These are phyloP conservation scores for Rhododendron simsii DNA, from an alignment of 148 eudicot genomes.

Conservation along the genomic window DNA sequence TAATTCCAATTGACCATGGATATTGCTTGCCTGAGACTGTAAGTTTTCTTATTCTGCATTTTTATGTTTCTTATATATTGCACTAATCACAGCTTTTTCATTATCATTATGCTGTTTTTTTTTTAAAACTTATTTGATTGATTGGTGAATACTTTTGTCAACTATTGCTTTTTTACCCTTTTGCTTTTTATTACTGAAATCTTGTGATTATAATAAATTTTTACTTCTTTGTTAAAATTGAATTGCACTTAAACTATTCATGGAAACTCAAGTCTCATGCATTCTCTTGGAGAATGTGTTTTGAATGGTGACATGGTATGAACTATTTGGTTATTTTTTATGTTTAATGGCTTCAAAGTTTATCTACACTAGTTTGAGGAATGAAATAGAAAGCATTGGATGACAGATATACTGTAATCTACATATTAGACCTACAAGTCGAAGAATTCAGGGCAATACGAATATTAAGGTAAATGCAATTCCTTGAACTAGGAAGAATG, in stretches of 20 bases:
- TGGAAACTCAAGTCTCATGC: not conserved
- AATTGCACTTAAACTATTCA: not conserved
- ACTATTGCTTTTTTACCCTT: not conserved
- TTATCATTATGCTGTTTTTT: not conserved
- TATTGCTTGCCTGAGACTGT: conserved; percentile 95
- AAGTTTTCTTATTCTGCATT: conserved; percentile 21
- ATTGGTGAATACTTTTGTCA: not conserved
- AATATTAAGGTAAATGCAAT: not conserved
- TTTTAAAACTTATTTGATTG: not conserved
- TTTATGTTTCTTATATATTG: not conserved
- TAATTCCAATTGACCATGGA: conserved; percentile 94
- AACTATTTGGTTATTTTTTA: not conserved
- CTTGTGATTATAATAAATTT: not conserved
- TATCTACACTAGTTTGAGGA: not conserved
- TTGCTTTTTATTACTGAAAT: not conserved
- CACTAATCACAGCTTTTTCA: not conserved
- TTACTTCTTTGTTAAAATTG: not conserved
- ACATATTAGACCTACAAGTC: not conserved
- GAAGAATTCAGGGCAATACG: not conserved
- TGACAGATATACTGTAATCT: not conserved
- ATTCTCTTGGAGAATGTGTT: not conserved
- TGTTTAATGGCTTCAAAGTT: not conserved
- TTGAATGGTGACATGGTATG: not conserved
- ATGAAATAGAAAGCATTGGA: not conserved
- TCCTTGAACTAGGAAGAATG: not conserved